These are phyloP conservation scores for Rhytidhysteron rufulum DNA, from an alignment of 2,329 filamentous ascomycete species.

Conservation along the genomic window DNA sequence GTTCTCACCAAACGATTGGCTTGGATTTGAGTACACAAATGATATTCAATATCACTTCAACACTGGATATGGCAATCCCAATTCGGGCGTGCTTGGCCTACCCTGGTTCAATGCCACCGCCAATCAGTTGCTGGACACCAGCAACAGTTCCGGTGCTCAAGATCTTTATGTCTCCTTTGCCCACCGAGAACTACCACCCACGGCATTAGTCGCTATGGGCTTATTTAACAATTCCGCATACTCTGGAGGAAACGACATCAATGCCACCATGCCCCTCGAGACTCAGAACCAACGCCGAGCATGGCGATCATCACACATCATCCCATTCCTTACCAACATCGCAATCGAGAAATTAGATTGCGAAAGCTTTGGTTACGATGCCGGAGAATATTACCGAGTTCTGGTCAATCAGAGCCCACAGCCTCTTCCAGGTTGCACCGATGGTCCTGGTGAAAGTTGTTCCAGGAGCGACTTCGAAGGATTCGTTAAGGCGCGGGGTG, in stretches of 20 bases:
- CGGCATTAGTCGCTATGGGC: constrained; percentile 63
- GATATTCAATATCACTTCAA: constrained; percentile 65
- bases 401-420: constrained; percentile 51
- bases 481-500: constrained; percentile 41
- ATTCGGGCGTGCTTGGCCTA: constrained; percentile 57
- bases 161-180: constrained; percentile 67
- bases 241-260: constrained; percentile 50
- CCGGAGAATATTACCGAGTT: constrained; percentile 50
- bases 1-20: constrained; percentile 61
- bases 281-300: constrained; percentile 60
- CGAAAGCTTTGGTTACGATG: constrained; percentile 51
- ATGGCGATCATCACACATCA: constrained; percentile 60
- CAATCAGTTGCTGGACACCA: constrained; percentile 44
- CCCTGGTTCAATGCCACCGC: constrained; percentile 65
- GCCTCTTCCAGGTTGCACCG: constrained; percentile 44
- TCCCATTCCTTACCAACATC: constrained; percentile 64
- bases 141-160: constrained; percentile 40
- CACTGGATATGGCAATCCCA: constrained; percentile 57
- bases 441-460: constrained; percentile 52
- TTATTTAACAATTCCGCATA: constrained; percentile 66
- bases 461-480: constrained; percentile 40
- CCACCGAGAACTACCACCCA: constrained; percentile 65
- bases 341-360: constrained; percentile 65
- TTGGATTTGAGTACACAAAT: constrained; percentile 63
- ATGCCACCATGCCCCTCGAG: constrained; percentile 62